Conservation (phyloP, 306 rosid genomes). For the Pueraria montana region DNA sequence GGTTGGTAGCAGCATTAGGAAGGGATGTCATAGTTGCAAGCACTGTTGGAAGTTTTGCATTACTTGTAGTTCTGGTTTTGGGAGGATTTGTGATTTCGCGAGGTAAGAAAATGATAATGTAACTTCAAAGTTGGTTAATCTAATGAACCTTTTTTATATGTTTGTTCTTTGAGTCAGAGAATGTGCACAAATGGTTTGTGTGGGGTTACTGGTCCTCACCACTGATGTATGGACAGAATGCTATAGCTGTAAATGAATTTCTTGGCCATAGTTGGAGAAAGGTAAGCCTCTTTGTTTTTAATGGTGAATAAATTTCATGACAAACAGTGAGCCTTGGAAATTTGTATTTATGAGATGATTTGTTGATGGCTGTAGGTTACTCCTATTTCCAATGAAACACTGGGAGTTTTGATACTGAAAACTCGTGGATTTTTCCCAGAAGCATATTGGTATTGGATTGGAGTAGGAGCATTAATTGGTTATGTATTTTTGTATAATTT, state of each 20-base stretch:
- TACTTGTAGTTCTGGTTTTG: slow-evolving; percentile 69
- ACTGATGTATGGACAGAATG: slow-evolving; percentile 79
- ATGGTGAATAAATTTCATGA: background rate
- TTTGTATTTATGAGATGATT: background rate
- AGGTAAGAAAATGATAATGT: slow-evolving; percentile 55
- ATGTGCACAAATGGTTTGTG: slow-evolving; percentile 69
- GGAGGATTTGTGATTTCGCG: slow-evolving; percentile 88
- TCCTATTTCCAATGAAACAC: slow-evolving; percentile 66
- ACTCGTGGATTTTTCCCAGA: slow-evolving; percentile 76
- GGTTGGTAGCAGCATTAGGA: slow-evolving; percentile 76
- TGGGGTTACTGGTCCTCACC: slow-evolving; percentile 93
- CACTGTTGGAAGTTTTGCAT: slow-evolving; percentile 75
- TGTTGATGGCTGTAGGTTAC: slow-evolving; percentile 58
- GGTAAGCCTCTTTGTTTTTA: slow-evolving; percentile 46
- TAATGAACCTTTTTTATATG: background rate
- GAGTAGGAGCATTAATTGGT: slow-evolving; percentile 82
- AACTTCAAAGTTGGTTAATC: slow-evolving; percentile 16
- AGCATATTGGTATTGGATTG: slow-evolving; percentile 92
- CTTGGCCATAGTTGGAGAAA: slow-evolving; percentile 77
- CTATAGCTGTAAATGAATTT: slow-evolving; percentile 82
- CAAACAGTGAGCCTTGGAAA: slow-evolving; percentile 5
- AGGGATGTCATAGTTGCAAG: slow-evolving; percentile 72
- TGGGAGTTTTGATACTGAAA: slow-evolving; percentile 72
- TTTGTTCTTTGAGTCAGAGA: slow-evolving; percentile 54
- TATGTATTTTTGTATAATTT: slow-evolving; percentile 69